Percentiles rank a stretch among this genome's conserved stretches.
Evolutionary conservation across 805 yeast species (phyloP).

Genomic region (Ogataea chonburiensis): DNA sequence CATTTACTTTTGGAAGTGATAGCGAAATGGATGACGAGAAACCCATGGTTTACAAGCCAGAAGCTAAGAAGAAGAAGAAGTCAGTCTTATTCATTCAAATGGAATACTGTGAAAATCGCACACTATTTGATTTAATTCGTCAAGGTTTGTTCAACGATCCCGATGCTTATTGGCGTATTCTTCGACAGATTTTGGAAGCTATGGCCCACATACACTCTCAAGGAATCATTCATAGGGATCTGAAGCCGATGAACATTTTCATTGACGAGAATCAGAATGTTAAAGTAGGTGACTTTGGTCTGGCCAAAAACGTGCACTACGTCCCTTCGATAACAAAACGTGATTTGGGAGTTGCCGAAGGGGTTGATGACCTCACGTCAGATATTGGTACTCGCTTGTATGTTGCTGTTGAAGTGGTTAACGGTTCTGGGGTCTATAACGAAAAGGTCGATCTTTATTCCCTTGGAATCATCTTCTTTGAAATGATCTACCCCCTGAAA

Average conservation of each 20-base stretch:
- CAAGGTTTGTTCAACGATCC: slow-evolving; percentile 69
- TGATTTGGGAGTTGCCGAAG: slow-evolving; percentile 24
- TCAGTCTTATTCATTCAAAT: slow-evolving; percentile 91
- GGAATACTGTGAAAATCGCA: slow-evolving; percentile 97
- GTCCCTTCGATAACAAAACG: slow-evolving; percentile 25
- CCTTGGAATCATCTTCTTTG: slow-evolving; percentile 90
- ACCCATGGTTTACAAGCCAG: slow-evolving; percentile 9
- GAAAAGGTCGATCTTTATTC: slow-evolving; percentile 97
- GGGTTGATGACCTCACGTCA: slow-evolving; percentile 76
- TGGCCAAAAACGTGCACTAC: slow-evolving; percentile 84
- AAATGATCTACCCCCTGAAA: slow-evolving; percentile 81
- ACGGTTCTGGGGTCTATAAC: slow-evolving; percentile 73
- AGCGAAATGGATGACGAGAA: slow-evolving; percentile 5
- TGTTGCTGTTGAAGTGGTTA: slow-evolving; percentile 84
- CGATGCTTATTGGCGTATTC: slow-evolving; percentile 85
- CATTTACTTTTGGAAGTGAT: slow-evolving; percentile 29
- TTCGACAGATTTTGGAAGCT: slow-evolving; percentile 87
- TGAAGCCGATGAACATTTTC: slow-evolving; percentile 94
- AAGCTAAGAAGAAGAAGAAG: slow-evolving; percentile 33
- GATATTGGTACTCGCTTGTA: slow-evolving; percentile 93
- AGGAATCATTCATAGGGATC: slow-evolving; percentile 92
- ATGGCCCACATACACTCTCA: slow-evolving; percentile 86
- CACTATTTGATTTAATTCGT: slow-evolving; percentile 77
- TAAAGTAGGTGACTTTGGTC: slow-evolving; percentile 95
- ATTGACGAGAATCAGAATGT: slow-evolving; percentile 86